Evolutionary conservation across 495 filamentous ascomycete species (phyloP), one percentile per base, ranked within the genome.

Genomic region (Choiromyces venosus): DNA sequence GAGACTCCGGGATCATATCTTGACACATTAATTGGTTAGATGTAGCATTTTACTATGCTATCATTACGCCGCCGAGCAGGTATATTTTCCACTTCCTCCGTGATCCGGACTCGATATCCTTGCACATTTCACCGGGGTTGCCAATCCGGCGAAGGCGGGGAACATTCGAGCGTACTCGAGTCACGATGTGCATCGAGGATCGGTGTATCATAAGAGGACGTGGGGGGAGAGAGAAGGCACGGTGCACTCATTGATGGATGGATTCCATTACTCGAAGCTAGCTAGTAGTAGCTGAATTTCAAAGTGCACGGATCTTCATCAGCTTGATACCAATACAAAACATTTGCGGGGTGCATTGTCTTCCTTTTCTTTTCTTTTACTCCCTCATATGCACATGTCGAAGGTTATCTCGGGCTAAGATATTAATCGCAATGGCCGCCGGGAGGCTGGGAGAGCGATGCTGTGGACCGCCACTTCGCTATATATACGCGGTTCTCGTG

Each of bases 401-500:
- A 18, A 61, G 52, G 12, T 25, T 61, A 61, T 61, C 52, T 29
- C 52, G 10, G 52, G 52, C 25, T 29, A 61, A 61, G 25, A 61
- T n/a, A n/a, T 61, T 61, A 61, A 61, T 61, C 25, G 52, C 25
- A 61, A 61, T 61, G 52, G 52, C 52, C 52, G 52, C 52, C 25
- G 52, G 52, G 52, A 33, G 52, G 52, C 25, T 61, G 10, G 52
- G 12, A 33, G 52, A 33, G 25, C 25, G 12, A 61, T 33, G 52
- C 12, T 61, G 52, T 61, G 52, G 52, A 61, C 52, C 25, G 12
- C 25, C 52, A 61, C 52, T 61, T 61, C 52, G 25, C 12, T 69
- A 77, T 74, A 73, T 72, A 77, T 70, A 77, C 61, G 56, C n/a
- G 61, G 70, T 46, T 72, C 66, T 77, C 75, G 75, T 77, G 75